Conservation (phyloP, 129 eudicot genomes). For the Chrysanthemum makinoi region DNA sequence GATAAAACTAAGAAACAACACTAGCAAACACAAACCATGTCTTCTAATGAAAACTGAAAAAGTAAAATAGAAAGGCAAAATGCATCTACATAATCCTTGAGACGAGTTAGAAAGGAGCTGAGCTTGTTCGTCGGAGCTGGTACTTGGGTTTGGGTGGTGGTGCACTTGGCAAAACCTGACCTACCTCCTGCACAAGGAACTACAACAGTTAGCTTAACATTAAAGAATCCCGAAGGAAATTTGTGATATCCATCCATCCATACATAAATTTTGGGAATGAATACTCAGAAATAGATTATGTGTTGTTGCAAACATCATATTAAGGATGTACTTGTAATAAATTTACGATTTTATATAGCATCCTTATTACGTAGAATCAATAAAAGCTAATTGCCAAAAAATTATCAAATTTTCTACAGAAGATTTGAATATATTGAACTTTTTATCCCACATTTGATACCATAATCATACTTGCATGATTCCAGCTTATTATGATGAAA, state of each 20-base stretch:
- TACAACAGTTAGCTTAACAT: constrained; percentile 10
- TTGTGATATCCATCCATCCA: background rate
- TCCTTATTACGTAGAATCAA: too few species aligned
- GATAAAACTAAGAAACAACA: constrained; percentile 26
- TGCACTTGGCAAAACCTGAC: constrained; percentile 51
- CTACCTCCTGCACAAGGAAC: constrained; percentile 50
- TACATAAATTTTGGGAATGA: background rate
- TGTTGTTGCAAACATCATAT: background rate
- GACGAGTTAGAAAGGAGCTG: constrained; percentile 47
- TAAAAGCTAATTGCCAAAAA: too few species aligned
- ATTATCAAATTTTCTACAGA: too few species aligned
- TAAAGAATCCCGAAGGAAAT: background rate
- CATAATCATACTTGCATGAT: too few species aligned
- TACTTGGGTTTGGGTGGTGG: constrained; percentile 65
- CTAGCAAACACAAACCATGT: constrained; percentile 26
- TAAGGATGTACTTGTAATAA: background rate
- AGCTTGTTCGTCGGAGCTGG: constrained; percentile 75
- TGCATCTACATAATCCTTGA: constrained; percentile 30
- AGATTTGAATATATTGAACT: too few species aligned
- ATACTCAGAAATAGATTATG: background rate
- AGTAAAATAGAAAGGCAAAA: constrained; percentile 9
- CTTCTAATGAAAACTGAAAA: constrained; percentile 7
- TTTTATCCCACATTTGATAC: too few species aligned
- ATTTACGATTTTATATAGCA: too few species aligned
- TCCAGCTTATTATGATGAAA: too few species aligned